Percentiles rank a stretch among this genome's conserved stretches.
phyloP scores from a whole-genome alignment of 2,329 filamentous ascomycete species.

The Tolypocladium endophyticum region DNA sequence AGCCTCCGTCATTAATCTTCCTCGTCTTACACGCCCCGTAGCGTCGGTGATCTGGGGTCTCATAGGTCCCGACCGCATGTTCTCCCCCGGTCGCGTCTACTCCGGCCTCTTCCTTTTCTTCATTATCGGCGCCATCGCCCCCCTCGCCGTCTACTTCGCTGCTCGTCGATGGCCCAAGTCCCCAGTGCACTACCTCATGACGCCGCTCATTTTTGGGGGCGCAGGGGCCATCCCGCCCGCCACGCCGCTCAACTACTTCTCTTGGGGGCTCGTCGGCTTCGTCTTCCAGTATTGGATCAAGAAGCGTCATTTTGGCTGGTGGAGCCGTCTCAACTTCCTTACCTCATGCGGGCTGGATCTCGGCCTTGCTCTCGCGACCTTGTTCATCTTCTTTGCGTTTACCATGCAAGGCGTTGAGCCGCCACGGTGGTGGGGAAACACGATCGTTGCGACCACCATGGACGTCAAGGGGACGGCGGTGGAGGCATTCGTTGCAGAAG shows the following conservation, averaged over 20 bases:
- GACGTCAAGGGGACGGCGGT: slow-evolving; percentile 50
- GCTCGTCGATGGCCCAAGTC: slow-evolving; percentile 41
- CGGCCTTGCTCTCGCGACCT: slow-evolving; percentile 54
- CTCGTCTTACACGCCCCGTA: slow-evolving; percentile 4
- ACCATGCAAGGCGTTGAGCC: slow-evolving; percentile 51
- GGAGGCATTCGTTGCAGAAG: slow-evolving; percentile 38
- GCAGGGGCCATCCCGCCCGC: slow-evolving; percentile 51
- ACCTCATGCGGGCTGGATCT: slow-evolving; percentile 61
- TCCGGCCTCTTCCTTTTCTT: slow-evolving; percentile 50
- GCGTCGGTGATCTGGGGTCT: slow-evolving; percentile 60
- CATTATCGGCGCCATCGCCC: slow-evolving; percentile 40
- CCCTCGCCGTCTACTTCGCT: slow-evolving; percentile 39
- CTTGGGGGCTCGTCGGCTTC: slow-evolving; percentile 63
- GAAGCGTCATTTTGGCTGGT: slow-evolving; percentile 55
- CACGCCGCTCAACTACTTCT: slow-evolving; percentile 62
- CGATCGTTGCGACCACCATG: slow-evolving; percentile 47
- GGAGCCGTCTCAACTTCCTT: slow-evolving; percentile 64
- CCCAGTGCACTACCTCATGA: slow-evolving; percentile 42
- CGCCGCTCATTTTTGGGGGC: slow-evolving; percentile 53
- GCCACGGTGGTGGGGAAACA: slow-evolving; percentile 62
- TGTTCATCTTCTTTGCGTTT: slow-evolving; percentile 62
- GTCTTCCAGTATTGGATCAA: slow-evolving; percentile 61
- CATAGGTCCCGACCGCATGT: slow-evolving; percentile 53
- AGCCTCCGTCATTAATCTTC: not conserved
- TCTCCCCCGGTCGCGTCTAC: slow-evolving; percentile 53